Base-by-base conservation (phyloP, 148 eudicot species). In the Simmondsia chinensis region DNA sequence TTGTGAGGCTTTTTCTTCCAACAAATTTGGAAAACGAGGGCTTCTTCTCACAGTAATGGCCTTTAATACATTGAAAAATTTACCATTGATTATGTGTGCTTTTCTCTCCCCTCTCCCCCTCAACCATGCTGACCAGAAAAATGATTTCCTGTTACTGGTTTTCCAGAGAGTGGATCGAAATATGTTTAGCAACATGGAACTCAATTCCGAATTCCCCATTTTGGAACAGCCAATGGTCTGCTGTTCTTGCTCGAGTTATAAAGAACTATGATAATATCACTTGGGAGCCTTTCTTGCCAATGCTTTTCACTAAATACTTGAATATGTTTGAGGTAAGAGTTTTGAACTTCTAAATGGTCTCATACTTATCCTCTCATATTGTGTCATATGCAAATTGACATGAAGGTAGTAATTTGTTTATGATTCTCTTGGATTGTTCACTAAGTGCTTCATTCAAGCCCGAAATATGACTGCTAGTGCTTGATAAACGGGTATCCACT, bases 161-260 rank as follows among this genome's bases (percentile, higher is more conserved):
- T 61, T 65, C 36, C 83, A 91, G 99, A 50, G 77, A 66, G n/a
- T 72, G 94, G 86, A 64, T 82, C 43, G 65, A 47, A 37, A 34
- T 33, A 18, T 76, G 80, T 55, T 56, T 86, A 37, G 65, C 63
- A 36, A 70, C 59, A 33, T 91, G 99, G 99, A 74, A 61, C 56
- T 74, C 89, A 32, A 65, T 86, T 56, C 95, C 96, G 42, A 76
- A 80, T 73, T 82, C 83, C 60, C 96, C 77, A 48, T 91, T 91
- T 56, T 91, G 99, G 99, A 86, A 91, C 60, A 79, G 94, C 54
- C 99, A 91, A 47, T 91, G 95, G 95, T 75, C 89, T 44, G 80
- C 95, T 52, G 55, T 91, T 50, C 83, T 77, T 60, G 96, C 96
- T 60, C 99, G 99, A 48, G 79, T 86, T 33, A 77, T 82, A 65